phyloP scores from a whole-genome alignment of 805 yeast species.

The Ogataea siamensis region DNA sequence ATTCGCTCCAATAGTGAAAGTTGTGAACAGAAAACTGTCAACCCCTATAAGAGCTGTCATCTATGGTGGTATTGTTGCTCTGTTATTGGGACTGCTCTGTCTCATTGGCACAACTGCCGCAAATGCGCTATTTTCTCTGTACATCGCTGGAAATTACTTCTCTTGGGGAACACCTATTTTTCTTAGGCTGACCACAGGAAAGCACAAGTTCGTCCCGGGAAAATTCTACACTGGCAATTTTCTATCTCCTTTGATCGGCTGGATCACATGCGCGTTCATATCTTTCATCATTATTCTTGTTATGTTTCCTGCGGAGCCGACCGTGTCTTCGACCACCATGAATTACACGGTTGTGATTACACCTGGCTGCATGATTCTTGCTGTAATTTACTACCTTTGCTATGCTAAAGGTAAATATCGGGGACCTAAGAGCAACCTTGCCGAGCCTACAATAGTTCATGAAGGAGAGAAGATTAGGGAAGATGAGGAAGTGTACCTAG shows the following conservation, averaged over 20 bases:
- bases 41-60: slow-evolving; percentile 46
- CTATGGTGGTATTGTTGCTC: slow-evolving; percentile 38
- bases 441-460: slow-evolving; percentile 28
- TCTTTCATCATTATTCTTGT: slow-evolving; percentile 32
- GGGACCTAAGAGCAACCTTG: slow-evolving; percentile 46
- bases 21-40: slow-evolving; percentile 39
- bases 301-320: slow-evolving; percentile 41
- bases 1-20: slow-evolving; percentile 40
- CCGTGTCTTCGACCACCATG: slow-evolving; percentile 28
- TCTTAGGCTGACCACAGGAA: slow-evolving; percentile 40
- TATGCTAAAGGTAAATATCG: slow-evolving; percentile 54
- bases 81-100: slow-evolving; percentile 41
- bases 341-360: slow-evolving; percentile 36
- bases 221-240: slow-evolving; percentile 40
- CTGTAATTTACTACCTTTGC: slow-evolving; percentile 48
- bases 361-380: slow-evolving; percentile 50
- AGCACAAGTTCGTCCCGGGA: slow-evolving; percentile 42
- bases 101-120: slow-evolving; percentile 44
- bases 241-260: slow-evolving; percentile 34
- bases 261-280: slow-evolving; percentile 33
- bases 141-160: slow-evolving; percentile 43
- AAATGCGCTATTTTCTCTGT: slow-evolving; percentile 46
- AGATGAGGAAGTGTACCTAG: slow-evolving; percentile 22
- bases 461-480: slow-evolving; percentile 23
- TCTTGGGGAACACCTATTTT: slow-evolving; percentile 46